These are phyloP conservation scores for Ramaria rubella DNA, from an alignment of 768 basidiomycete species.

Conservation along the genomic window DNA sequence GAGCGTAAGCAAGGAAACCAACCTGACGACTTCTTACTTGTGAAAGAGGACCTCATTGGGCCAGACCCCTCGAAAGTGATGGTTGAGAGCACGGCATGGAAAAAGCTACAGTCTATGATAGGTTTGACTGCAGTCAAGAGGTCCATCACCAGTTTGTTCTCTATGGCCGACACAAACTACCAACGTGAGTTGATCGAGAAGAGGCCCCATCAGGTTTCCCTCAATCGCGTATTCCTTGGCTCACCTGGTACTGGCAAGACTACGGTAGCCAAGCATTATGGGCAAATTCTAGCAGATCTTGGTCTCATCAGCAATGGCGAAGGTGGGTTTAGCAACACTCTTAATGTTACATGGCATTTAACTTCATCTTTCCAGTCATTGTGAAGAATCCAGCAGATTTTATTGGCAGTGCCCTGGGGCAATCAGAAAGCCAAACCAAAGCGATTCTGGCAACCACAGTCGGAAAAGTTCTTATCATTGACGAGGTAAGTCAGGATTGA, in stretches of 20 bases:
- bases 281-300: slow-evolving; percentile 53
- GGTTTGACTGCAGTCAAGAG: slow-evolving; percentile 55
- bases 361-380: slow-evolving; percentile 37
- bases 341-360: not conserved
- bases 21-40: slow-evolving; percentile 46
- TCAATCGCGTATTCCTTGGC: slow-evolving; percentile 62
- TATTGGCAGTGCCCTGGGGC: slow-evolving; percentile 50
- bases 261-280: slow-evolving; percentile 61
- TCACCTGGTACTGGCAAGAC: slow-evolving; percentile 71
- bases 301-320: slow-evolving; percentile 67
- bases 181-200: slow-evolving; percentile 51
- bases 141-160: slow-evolving; percentile 41
- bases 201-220: slow-evolving; percentile 44
- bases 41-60: slow-evolving; percentile 54
- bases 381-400: slow-evolving; percentile 67
- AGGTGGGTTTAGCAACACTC: slow-evolving; percentile 34
- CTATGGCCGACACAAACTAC: slow-evolving; percentile 47
- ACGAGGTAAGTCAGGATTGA: slow-evolving; percentile 40
- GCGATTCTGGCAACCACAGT: slow-evolving; percentile 49
- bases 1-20: slow-evolving; percentile 32
- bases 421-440: slow-evolving; percentile 60
- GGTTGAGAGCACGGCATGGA: slow-evolving; percentile 42
- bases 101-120: slow-evolving; percentile 42
- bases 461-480: slow-evolving; percentile 66
- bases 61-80: slow-evolving; percentile 51